phyloP scores from a whole-genome alignment of 495 filamentous ascomycete genomes.

The Neurospora sp. region DNA sequence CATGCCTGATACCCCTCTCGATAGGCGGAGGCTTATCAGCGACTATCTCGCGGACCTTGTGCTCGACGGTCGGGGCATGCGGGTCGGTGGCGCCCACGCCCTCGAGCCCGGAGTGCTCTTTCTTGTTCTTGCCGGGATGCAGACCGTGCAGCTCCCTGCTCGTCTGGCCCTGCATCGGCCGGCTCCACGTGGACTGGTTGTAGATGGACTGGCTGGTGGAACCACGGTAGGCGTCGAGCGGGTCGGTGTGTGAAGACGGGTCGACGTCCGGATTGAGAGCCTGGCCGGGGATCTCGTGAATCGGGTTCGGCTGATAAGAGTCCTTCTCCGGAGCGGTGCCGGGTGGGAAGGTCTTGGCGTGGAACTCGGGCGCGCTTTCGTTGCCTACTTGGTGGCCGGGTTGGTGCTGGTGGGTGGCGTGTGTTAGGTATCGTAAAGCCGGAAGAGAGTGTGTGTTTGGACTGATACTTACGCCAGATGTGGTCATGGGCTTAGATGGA shows the following conservation, averaged over 20 bases:
- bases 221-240: constrained; percentile 48
- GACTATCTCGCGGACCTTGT: constrained; percentile 19
- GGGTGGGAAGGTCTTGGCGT: constrained; percentile 46
- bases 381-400: constrained; percentile 50
- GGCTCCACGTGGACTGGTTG: constrained; percentile 45
- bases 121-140: constrained; percentile 37
- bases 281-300: constrained; percentile 30
- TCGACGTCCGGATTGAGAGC: constrained; percentile 30
- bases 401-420: constrained; percentile 44
- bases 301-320: constrained; percentile 38
- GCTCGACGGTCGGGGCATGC: constrained; percentile 21
- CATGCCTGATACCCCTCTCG: not conserved
- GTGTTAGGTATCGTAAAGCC: not conserved
- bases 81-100: constrained; percentile 35
- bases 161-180: constrained; percentile 53
- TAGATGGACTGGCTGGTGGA: constrained; percentile 55
- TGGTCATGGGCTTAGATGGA: constrained; percentile 41
- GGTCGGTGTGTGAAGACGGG: constrained; percentile 20
- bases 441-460: not conserved
- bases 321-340: constrained; percentile 55
- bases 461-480: constrained; percentile 40
- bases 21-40: constrained; percentile 10
- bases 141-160: constrained; percentile 45
- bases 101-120: constrained; percentile 42
- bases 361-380: constrained; percentile 55